These are phyloP conservation scores for Dryas drummondii DNA, from an alignment of 306 rosid genomes.

Conservation along the genomic window DNA sequence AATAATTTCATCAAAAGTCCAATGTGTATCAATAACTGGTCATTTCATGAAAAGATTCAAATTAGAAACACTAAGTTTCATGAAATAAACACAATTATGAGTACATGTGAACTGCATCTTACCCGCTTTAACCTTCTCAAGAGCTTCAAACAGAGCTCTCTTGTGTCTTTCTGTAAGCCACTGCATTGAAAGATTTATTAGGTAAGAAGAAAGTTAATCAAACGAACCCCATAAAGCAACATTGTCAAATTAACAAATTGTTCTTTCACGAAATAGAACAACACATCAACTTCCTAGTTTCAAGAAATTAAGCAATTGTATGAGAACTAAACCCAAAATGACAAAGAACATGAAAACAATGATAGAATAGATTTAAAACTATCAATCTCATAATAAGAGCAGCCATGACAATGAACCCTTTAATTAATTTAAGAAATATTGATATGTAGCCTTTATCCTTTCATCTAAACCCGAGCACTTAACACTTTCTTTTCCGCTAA, in stretches of 20 bases:
- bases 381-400: neutral
- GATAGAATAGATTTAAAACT: neutral
- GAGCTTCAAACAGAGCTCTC: constrained; percentile 81
- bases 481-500: neutral
- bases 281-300: neutral
- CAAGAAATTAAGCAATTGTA: neutral
- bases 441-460: neutral
- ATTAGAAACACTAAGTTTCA: neutral
- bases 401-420: neutral
- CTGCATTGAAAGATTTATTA: constrained; percentile 27
- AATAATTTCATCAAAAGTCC: constrained; percentile 23
- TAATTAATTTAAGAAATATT: neutral
- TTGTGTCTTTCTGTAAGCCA: constrained; percentile 53
- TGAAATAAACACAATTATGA: neutral
- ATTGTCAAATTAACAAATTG: neutral
- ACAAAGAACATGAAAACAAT: neutral
- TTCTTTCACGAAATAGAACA: neutral
- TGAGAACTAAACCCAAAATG: neutral
- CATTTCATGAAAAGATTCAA: neutral
- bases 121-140: constrained; percentile 93
- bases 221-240: neutral
- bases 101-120: constrained; percentile 12
- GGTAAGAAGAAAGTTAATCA: constrained; percentile 11
- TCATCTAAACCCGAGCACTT: neutral
- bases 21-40: neutral